These are phyloP conservation scores for Rhynchosporium graminicola DNA, from an alignment of 2,329 filamentous ascomycete species.

Conservation along the genomic window DNA sequence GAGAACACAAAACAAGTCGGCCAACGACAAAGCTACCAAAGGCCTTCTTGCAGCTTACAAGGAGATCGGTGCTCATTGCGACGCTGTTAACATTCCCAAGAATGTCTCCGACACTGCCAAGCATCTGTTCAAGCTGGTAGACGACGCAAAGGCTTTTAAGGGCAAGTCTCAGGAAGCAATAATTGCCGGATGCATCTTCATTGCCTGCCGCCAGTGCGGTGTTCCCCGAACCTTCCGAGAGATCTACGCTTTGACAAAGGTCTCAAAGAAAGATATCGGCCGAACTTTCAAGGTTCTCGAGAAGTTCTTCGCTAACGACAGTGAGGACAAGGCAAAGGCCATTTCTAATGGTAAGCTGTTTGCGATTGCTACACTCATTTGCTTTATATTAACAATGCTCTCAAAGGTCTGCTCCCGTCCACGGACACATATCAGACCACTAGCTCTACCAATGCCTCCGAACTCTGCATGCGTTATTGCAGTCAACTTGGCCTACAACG, in stretches of 20 bases:
- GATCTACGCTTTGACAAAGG: conserved; percentile 89
- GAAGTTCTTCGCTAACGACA: conserved; percentile 78
- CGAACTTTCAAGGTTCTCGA: conserved; percentile 93
- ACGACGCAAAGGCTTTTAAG: conserved; percentile 91
- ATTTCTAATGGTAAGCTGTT: conserved; percentile 53
- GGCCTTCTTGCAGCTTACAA: conserved; percentile 78
- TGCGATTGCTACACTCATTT: conserved; percentile 30
- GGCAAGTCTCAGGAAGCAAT: conserved; percentile 93
- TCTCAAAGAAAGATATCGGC: conserved; percentile 96
- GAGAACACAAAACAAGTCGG: conserved; percentile 79
- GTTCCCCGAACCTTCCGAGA: conserved; percentile 91
- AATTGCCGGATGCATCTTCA: conserved; percentile 95
- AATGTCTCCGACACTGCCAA: conserved; percentile 87
- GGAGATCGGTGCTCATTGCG: conserved; percentile 84
- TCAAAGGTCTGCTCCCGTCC: conserved; percentile 34
- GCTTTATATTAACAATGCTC: conserved; percentile 37
- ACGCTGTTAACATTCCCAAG: conserved; percentile 78
- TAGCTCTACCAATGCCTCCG: conserved; percentile 75
- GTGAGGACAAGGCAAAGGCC: conserved; percentile 56
- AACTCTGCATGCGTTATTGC: conserved; percentile 88
- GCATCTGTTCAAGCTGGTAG: conserved; percentile 91
- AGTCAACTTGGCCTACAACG: conserved; percentile 74
- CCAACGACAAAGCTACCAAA: conserved; percentile 81
- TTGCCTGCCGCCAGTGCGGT: conserved; percentile 87
- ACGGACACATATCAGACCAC: conserved; percentile 69